A percentile compares a stretch with the other conserved stretches of the same genome.
These are phyloP conservation scores for Lasiodiplodia hormozganensis DNA, from an alignment of 2,329 filamentous ascomycete genomes.

Conservation along the genomic window DNA sequence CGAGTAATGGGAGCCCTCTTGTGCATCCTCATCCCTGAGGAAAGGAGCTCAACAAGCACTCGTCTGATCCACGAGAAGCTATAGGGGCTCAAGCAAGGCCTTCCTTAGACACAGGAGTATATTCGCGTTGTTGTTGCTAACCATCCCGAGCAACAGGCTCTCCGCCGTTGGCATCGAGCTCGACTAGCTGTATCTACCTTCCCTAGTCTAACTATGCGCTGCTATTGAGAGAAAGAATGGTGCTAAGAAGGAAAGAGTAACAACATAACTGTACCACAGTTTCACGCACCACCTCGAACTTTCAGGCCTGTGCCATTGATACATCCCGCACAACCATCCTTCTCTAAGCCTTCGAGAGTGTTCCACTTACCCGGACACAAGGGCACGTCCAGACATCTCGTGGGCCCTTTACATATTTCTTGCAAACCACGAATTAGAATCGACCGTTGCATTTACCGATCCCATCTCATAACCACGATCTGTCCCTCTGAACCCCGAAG, in stretches of 20 bases:
- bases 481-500: background rate
- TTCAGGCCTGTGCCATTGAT: too few relatives aligned
- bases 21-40: background rate
- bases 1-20: background rate
- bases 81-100: background rate
- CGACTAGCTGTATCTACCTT: background rate
- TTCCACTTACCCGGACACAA: too few relatives aligned
- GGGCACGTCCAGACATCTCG: too few relatives aligned
- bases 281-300: background rate
- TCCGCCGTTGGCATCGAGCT: background rate
- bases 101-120: background rate
- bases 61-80: background rate
- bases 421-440: background rate
- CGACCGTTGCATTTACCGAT: background rate
- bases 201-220: background rate
- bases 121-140: background rate
- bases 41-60: background rate
- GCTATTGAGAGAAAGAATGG: background rate
- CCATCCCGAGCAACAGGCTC: background rate
- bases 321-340: too few relatives aligned
- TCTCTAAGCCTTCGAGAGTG: too few relatives aligned
- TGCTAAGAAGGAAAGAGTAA: background rate
- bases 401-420: background rate
- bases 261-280: background rate
- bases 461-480: background rate